Evolutionary conservation across 148 eudicot species (phyloP).

Genomic region (Selenicereus undatus): DNA sequence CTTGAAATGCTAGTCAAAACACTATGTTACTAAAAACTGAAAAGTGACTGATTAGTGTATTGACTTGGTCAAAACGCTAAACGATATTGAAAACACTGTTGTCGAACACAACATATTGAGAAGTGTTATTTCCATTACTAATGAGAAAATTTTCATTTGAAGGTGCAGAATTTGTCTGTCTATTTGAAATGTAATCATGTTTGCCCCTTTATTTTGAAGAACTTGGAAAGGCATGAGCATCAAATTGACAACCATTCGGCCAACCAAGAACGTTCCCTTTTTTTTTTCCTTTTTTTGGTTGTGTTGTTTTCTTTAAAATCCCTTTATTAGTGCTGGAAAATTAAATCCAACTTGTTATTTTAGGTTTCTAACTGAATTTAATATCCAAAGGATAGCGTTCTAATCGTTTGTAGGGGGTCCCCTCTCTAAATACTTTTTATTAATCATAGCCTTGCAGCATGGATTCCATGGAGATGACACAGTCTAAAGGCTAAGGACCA

Average conservation of each 20-base stretch:
- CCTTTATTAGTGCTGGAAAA: background rate
- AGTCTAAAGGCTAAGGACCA: background rate
- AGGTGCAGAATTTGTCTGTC: too few species aligned
- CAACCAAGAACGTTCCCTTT: slow-evolving; percentile 5
- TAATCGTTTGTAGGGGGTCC: slow-evolving; percentile 15
- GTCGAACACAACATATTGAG: too few species aligned
- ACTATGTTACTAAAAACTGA: too few species aligned
- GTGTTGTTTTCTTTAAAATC: background rate
- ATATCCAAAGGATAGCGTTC: slow-evolving; percentile 8
- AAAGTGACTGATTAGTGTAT: too few species aligned
- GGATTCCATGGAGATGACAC: slow-evolving; percentile 16
- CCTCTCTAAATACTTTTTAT: background rate
- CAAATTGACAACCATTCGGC: slow-evolving; percentile 19
- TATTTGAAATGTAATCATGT: too few species aligned
- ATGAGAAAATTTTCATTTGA: too few species aligned
- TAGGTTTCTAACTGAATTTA: background rate
- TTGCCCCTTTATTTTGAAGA: background rate
- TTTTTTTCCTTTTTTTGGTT: background rate
- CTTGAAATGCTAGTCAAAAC: too few species aligned
- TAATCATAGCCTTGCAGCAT: slow-evolving; percentile 15
- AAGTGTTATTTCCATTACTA: too few species aligned
- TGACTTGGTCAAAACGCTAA: too few species aligned
- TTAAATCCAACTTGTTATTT: slow-evolving; percentile 19
- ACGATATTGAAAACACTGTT: too few species aligned
- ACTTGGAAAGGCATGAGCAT: slow-evolving; percentile 17